phyloP scores from a whole-genome alignment of 2,329 filamentous ascomycete species.

The Phymatotrichopsis omnivora region DNA sequence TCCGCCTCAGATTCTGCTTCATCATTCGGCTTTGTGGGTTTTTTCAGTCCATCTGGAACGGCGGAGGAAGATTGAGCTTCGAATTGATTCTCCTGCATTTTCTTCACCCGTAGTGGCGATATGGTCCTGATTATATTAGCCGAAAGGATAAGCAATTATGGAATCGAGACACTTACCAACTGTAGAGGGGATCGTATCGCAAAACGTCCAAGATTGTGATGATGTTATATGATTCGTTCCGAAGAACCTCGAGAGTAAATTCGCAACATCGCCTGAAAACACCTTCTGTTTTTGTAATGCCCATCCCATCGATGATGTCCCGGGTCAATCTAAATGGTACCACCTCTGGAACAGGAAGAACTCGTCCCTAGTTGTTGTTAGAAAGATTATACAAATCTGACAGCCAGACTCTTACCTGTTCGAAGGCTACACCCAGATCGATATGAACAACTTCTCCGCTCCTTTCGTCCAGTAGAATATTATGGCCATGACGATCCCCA shows the following conservation, averaged over 20 bases:
- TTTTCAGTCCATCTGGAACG: slow-evolving; percentile 2
- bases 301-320: slow-evolving; percentile 95
- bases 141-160: neutral
- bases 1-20: slow-evolving; percentile 63
- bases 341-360: slow-evolving; percentile 89
- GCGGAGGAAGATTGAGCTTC: slow-evolving; percentile 5
- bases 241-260: slow-evolving; percentile 86
- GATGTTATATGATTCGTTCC: slow-evolving; percentile 93
- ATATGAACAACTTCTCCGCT: slow-evolving; percentile 95
- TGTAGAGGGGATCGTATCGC: slow-evolving; percentile 94
- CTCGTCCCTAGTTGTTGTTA: slow-evolving; percentile 49
- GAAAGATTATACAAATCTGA: neutral
- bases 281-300: slow-evolving; percentile 85
- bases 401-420: slow-evolving; percentile 44
- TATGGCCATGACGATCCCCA: slow-evolving; percentile 90
- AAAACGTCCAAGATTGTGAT: slow-evolving; percentile 98
- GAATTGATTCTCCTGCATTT: slow-evolving; percentile 48
- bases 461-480: slow-evolving; percentile 82
- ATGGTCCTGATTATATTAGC: slow-evolving; percentile 26
- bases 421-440: slow-evolving; percentile 92
- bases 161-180: slow-evolving; percentile 61
- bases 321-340: slow-evolving; percentile 91
- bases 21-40: slow-evolving; percentile 29
- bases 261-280: slow-evolving; percentile 98
- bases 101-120: slow-evolving; percentile 49